Evolutionary conservation across 805 yeast genomes (phyloP).

Genomic region (Metschnikowia sp.): DNA sequence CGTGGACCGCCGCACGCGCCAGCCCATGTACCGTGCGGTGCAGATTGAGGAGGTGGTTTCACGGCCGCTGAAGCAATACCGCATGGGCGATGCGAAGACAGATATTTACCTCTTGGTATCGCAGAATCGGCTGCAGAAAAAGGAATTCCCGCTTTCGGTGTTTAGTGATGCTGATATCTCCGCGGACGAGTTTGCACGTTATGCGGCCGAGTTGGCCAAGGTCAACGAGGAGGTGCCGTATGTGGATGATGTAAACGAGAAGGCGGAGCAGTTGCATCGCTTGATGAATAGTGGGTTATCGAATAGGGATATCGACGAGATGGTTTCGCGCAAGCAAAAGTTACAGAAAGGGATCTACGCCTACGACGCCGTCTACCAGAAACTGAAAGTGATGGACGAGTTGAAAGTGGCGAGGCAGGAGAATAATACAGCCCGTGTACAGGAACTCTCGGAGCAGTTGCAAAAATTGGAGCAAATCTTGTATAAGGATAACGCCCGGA

Average conservation of each 20-base stretch:
- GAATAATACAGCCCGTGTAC: constrained; percentile 34
- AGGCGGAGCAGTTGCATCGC: constrained; percentile 55
- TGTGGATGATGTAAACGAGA: constrained; percentile 58
- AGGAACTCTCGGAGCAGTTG: constrained; percentile 32
- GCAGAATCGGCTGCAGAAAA: constrained; percentile 74
- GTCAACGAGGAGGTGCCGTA: constrained; percentile 61
- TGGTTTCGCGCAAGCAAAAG: constrained; percentile 69
- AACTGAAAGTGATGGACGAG: constrained; percentile 69
- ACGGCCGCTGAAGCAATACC: constrained; percentile 40
- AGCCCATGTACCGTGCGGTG: constrained; percentile 77
- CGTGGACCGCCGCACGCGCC: constrained; percentile 54
- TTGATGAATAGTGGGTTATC: constrained; percentile 68
- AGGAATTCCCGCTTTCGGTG: constrained; percentile 70
- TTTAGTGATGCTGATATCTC: constrained; percentile 77
- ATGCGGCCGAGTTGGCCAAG: constrained; percentile 56
- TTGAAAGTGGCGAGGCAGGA: constrained; percentile 70
- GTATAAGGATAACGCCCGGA: constrained; percentile 28
- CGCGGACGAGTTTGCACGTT: constrained; percentile 69
- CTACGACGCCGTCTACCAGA: constrained; percentile 68
- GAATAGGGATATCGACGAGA: constrained; percentile 69
- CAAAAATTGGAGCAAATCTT: constrained; percentile 47
- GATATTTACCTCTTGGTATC: constrained; percentile 64
- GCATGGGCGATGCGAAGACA: constrained; percentile 40
- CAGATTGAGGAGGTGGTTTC: constrained; percentile 64
- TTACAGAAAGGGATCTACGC: constrained; percentile 47